phyloP scores from a whole-genome alignment of 345 rosid genomes.

The Populus euphratica region DNA sequence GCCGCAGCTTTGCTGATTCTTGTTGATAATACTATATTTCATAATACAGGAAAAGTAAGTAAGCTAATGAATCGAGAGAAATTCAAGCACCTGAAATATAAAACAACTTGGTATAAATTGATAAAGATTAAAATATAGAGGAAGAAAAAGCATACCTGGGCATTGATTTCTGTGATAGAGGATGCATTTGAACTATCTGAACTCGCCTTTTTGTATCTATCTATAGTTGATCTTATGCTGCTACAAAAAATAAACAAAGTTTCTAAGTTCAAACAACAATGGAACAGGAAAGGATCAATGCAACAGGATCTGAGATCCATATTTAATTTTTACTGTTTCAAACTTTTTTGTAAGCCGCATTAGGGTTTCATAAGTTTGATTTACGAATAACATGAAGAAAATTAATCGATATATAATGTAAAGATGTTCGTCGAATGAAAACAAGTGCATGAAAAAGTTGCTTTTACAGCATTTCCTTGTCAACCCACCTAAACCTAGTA shows the following conservation, averaged over 20 bases:
- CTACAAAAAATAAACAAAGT: not conserved
- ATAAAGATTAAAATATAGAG: not conserved
- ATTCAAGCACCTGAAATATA: not conserved
- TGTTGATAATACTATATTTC: constrained; percentile 79
- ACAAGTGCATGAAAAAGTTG: not conserved
- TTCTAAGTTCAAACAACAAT: not conserved
- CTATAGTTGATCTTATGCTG: constrained; percentile 85
- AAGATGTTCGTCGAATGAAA: not conserved
- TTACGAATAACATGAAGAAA: not conserved
- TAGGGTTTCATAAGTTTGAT: not conserved
- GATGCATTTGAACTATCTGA: constrained; percentile 60
- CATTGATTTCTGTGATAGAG: constrained; percentile 88
- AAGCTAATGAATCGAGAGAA: not conserved
- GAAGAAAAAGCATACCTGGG: constrained; percentile 50
- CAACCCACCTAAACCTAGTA: not conserved
- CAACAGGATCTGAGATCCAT: not conserved
- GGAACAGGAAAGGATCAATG: not conserved
- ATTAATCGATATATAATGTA: not conserved
- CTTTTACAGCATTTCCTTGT: not conserved
- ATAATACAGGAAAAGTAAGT: not conserved
- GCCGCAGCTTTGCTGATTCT: constrained; percentile 89
- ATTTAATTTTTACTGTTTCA: not conserved
- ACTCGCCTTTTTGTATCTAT: constrained; percentile 87
- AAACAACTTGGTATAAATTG: too few species aligned
- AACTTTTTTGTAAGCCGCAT: not conserved